phyloP scores from a whole-genome alignment of 2,329 filamentous ascomycete genomes.

The Arthrobotrys sphaeroides region DNA sequence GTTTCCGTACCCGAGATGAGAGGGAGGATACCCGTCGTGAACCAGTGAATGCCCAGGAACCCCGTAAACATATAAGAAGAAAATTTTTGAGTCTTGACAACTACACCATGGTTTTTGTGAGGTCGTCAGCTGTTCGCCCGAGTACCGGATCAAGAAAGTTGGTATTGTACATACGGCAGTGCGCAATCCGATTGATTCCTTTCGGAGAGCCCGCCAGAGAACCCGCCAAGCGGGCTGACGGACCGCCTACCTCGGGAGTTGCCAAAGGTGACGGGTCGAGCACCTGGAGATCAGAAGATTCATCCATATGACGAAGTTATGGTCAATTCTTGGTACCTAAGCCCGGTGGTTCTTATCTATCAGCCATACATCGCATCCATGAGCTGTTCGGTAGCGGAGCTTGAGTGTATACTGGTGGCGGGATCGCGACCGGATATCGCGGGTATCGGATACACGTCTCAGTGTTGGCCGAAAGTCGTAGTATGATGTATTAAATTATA shows the following conservation, averaged over 20 bases:
- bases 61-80: slow-evolving; percentile 84
- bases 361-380: slow-evolving; percentile 76
- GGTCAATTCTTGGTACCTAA: too few relatives aligned
- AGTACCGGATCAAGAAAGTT: too few relatives aligned
- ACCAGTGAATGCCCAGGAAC: slow-evolving; percentile 79
- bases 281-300: background rate
- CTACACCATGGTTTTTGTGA: slow-evolving; percentile 61
- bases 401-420: too few relatives aligned
- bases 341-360: slow-evolving; percentile 62
- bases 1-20: slow-evolving; percentile 77
- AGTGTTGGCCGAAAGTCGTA: too few relatives aligned
- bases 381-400: slow-evolving; percentile 63
- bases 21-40: slow-evolving; percentile 83
- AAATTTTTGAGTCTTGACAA: slow-evolving; percentile 83
- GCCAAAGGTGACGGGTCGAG: slow-evolving; percentile 54
- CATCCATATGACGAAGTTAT: slow-evolving; percentile 62
- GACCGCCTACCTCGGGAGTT: background rate
- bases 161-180: background rate
- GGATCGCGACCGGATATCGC: too few relatives aligned
- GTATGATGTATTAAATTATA: too few relatives aligned
- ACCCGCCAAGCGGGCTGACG: too few relatives aligned
- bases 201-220: background rate
- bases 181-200: background rate
- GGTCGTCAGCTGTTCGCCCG: background rate
- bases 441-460: too few relatives aligned